phyloP scores from a whole-genome alignment of 257 asterid species.

The Ilex asprella region DNA sequence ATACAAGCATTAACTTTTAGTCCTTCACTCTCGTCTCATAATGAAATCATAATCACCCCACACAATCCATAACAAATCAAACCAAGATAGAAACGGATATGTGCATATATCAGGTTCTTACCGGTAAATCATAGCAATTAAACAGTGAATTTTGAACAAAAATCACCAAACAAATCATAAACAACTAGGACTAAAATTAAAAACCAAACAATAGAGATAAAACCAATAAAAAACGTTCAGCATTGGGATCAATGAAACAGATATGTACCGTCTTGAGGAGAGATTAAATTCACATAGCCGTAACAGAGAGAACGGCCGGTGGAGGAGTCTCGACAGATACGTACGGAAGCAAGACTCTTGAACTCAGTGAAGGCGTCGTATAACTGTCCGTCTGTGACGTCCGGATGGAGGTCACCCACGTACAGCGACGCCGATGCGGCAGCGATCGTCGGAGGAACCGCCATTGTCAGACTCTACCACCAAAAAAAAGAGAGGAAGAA shows the following conservation, averaged over 20 bases:
- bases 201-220: constrained; percentile 6
- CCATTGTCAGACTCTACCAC: constrained; percentile 9
- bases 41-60: no score
- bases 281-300: constrained; percentile 43
- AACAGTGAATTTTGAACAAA: no score
- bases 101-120: not conserved
- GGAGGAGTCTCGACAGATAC: constrained; percentile 47
- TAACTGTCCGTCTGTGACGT: constrained; percentile 34
- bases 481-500: no score
- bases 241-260: not conserved
- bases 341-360: constrained; percentile 37
- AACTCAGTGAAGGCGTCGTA: constrained; percentile 39
- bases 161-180: no score
- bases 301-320: constrained; percentile 47
- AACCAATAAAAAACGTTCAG: not conserved
- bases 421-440: constrained; percentile 36
- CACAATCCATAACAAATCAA: no score
- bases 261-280: constrained; percentile 41
- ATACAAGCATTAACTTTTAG: not conserved
- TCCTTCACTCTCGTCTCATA: no score
- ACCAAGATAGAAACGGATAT: not conserved
- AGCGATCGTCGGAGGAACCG: constrained; percentile 14
- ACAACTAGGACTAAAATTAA: no score
- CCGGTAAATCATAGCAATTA: no score
- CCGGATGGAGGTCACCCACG: constrained; percentile 48